phyloP scores from a whole-genome alignment of 495 filamentous ascomycete genomes.

The Gamarada debralockiae region DNA sequence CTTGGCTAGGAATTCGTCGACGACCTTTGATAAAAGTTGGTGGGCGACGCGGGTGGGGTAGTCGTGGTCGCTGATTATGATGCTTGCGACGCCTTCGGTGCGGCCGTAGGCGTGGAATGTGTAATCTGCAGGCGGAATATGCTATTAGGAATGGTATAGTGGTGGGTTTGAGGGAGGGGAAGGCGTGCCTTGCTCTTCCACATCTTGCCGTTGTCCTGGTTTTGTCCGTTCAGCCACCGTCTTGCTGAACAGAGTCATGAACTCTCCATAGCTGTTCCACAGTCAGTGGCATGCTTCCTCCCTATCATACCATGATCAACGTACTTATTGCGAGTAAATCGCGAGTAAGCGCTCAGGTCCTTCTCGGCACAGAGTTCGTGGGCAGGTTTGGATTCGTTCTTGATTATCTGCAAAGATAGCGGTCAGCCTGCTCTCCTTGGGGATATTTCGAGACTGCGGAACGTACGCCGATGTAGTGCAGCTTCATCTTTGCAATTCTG shows the following conservation, averaged over 20 bases:
- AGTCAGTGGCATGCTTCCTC: background rate
- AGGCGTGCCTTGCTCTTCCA: constrained; percentile 71
- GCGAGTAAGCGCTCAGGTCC: constrained; percentile 75
- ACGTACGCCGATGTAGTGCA: constrained; percentile 88
- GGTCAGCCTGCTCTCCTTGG: constrained; percentile 12
- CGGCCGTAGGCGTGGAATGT: constrained; percentile 90
- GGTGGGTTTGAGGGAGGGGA: background rate
- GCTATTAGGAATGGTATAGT: background rate
- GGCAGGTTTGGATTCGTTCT: constrained; percentile 74
- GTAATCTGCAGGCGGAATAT: constrained; percentile 47
- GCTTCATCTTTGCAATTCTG: constrained; percentile 66
- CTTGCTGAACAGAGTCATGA: constrained; percentile 66
- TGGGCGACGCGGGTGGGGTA: constrained; percentile 93
- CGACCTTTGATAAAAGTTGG: constrained; percentile 83
- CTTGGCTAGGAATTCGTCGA: constrained; percentile 86
- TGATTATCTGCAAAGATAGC: constrained; percentile 60
- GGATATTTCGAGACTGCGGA: constrained; percentile 5
- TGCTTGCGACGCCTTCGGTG: constrained; percentile 78
- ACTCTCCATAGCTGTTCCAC: constrained; percentile 39
- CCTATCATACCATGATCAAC: background rate
- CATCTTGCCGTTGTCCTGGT: constrained; percentile 85
- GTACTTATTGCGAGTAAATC: constrained; percentile 72
- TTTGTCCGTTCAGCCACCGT: constrained; percentile 76
- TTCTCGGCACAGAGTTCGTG: constrained; percentile 77
- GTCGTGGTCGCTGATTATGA: constrained; percentile 86